These are phyloP conservation scores for Heterobasidion occidentale DNA, from an alignment of 1,284 basidiomycete species.

Conservation along the genomic window DNA sequence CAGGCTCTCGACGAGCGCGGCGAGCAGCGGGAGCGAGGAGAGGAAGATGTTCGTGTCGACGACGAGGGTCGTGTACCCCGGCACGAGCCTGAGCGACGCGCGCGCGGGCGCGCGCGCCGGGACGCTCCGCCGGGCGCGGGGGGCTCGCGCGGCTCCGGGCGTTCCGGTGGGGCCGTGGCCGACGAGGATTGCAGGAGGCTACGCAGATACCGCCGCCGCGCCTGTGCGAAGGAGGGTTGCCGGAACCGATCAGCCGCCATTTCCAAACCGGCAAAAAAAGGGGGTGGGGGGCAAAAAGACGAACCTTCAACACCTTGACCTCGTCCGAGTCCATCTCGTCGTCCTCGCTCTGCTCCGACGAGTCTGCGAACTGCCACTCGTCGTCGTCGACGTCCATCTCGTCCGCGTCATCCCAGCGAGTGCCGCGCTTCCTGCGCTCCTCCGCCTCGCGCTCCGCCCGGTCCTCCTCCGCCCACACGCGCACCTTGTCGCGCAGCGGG, in stretches of 20 bases:
- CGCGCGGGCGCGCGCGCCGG: constrained; percentile 20
- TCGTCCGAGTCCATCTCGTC: constrained; percentile 66
- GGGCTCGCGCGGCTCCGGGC: constrained; percentile 9
- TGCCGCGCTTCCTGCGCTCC: constrained; percentile 51
- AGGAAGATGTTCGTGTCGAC: constrained; percentile 94
- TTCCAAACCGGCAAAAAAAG: not conserved
- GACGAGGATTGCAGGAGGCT: constrained; percentile 42
- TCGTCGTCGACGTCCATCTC: not conserved
- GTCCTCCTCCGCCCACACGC: constrained; percentile 64
- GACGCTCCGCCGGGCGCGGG: constrained; percentile 20
- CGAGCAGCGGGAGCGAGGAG: constrained; percentile 67
- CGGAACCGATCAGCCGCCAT: not conserved
- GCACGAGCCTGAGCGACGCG: constrained; percentile 50
- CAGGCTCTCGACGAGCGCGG: constrained; percentile 71
- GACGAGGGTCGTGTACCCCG: constrained; percentile 87
- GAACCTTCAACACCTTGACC: constrained; percentile 71
- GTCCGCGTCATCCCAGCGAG: constrained; percentile 5
- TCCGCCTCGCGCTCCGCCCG: constrained; percentile 56
- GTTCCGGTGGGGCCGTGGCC: not conserved
- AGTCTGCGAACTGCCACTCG: not conserved
- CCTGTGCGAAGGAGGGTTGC: constrained; percentile 30
- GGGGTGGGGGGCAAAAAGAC: constrained; percentile 4
- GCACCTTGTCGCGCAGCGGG: constrained; percentile 60
- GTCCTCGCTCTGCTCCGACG: constrained; percentile 40
- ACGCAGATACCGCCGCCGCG: constrained; percentile 59